A percentile compares a stretch with the other conserved stretches of the same genome.
These are phyloP conservation scores for Microbotryum violaceum DNA, from an alignment of 1,284 basidiomycete genomes.

Conservation along the genomic window DNA sequence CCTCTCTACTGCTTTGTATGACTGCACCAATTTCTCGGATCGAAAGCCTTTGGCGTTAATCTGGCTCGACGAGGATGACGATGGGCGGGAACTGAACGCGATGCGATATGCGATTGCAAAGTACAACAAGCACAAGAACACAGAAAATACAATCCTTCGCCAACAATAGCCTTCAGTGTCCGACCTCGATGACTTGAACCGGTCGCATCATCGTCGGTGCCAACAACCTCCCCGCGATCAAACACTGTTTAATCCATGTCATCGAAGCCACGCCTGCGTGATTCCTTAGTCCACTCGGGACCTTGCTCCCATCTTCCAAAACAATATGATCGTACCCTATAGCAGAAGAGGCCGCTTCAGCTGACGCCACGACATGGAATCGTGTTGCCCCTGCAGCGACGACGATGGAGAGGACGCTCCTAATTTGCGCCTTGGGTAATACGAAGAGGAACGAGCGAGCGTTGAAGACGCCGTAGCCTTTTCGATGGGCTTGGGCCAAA, in stretches of 20 bases:
- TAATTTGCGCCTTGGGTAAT: conserved; percentile 22
- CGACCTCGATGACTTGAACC: background rate
- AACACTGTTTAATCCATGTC: conserved; percentile 71
- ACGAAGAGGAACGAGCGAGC: conserved; percentile 30
- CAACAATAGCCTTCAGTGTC: background rate
- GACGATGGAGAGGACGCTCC: conserved; percentile 44
- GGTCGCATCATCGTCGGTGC: conserved; percentile 3
- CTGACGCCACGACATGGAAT: conserved; percentile 53
- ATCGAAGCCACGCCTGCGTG: conserved; percentile 45
- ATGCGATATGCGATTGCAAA: no score
- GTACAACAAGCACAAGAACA: no score
- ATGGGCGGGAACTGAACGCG: no score
- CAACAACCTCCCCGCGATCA: conserved; percentile 52
- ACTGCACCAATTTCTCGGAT: no score
- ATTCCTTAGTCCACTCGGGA: conserved; percentile 41
- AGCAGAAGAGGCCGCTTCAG: conserved; percentile 43
- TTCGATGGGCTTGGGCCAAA: conserved; percentile 52
- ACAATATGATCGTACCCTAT: conserved; percentile 58
- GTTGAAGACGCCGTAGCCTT: conserved; percentile 48
- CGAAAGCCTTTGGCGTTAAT: no score
- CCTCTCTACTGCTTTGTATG: no score
- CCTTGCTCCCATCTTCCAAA: conserved; percentile 48
- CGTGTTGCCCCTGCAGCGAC: conserved; percentile 62
- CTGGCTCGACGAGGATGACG: no score
- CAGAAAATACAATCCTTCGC: no score